Base-by-base conservation (phyloP, 2,329 filamentous ascomycete species). In the Magnaporthales sp. region DNA sequence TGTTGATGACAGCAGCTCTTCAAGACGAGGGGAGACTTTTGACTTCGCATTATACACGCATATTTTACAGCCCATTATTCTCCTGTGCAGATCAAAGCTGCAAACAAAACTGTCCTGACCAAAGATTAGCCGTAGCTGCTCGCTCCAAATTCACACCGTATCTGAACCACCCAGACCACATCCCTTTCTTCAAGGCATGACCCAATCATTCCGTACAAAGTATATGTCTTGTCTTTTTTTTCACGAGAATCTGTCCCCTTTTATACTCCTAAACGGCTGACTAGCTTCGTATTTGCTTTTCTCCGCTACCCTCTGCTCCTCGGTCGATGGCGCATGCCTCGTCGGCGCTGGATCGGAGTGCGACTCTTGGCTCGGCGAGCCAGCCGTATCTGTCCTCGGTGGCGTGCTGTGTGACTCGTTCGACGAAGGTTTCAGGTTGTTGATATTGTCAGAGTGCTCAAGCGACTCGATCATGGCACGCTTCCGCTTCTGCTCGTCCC, bases 211-310 rank as follows among this genome's bases (percentile, higher is more conserved):
- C 38, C 6, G 5, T 8, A 51, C 15, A 1, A 19, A n/a, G 5
- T n/a, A n/a, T n/a, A n/a, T n/a, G n/a, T n/a, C n/a, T 51, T 3
- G 15, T 51, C 4, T 8, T 51, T 5, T 27, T 30, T 24, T 46
- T 77, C 76, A 86, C 56, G 91, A 85, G 74, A 99, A 96, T 38
- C 95, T 85, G 80, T 98, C 93, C 3, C 95, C 95, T 76, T 92
- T 96, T 68, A 83, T 86, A 78, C 89, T 90, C 72, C 86, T 81
- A 78, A 89, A 98, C 66, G 93, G 90, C 71, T 86, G 83, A 66
- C 81, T 82, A 32, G 91, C 89, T 80, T 98, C 93, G 77, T 96
- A 98, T 80, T 96, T 97, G 76, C 92, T 91, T 83, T 92, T 96
- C 77, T 93, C 91, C 46, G 80, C 73, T 29, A 91, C 81, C 70